These are phyloP conservation scores for Neurospora sp. DNA, from an alignment of 495 filamentous ascomycete species.

Conservation along the genomic window DNA sequence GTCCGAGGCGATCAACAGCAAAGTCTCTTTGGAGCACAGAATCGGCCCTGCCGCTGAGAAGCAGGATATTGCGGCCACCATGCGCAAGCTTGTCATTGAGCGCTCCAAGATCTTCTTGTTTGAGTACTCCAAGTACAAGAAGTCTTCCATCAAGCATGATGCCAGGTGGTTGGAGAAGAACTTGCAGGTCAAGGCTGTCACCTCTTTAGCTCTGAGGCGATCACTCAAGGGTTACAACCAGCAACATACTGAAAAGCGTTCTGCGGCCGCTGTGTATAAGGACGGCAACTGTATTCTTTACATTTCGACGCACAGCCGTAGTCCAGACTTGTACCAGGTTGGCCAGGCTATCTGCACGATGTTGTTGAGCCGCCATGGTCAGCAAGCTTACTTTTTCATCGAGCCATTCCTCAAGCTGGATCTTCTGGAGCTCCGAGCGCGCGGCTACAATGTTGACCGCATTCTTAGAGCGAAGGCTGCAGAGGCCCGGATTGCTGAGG, in stretches of 20 bases:
- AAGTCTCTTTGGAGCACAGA: constrained; percentile 50
- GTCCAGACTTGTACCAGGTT: constrained; percentile 76
- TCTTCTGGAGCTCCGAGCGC: constrained; percentile 61
- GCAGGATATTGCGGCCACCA: constrained; percentile 40
- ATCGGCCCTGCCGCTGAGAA: constrained; percentile 39
- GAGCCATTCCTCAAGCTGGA: constrained; percentile 75
- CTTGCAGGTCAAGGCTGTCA: constrained; percentile 64
- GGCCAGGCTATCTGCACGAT: constrained; percentile 70
- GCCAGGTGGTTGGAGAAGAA: constrained; percentile 83
- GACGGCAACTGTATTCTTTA: constrained; percentile 29
- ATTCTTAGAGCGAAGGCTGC: constrained; percentile 77
- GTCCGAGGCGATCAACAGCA: constrained; percentile 43
- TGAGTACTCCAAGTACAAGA: constrained; percentile 46
- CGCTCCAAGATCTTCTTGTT: constrained; percentile 80
- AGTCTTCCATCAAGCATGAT: constrained; percentile 70
- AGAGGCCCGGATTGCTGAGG: constrained; percentile 76
- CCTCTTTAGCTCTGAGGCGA: constrained; percentile 60
- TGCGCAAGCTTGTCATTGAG: constrained; percentile 74
- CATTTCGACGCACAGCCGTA: constrained; percentile 41
- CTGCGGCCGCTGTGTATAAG: constrained; percentile 42
- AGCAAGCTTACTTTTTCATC: constrained; percentile 74
- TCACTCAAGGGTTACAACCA: constrained; percentile 58
- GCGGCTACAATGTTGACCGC: constrained; percentile 90
- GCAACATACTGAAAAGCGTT: constrained; percentile 57
- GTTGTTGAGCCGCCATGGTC: constrained; percentile 71